A percentile compares a stretch with the other conserved stretches of the same genome.
Evolutionary conservation across 441 rosid species (phyloP).

Genomic region (Breynia disticha): DNA sequence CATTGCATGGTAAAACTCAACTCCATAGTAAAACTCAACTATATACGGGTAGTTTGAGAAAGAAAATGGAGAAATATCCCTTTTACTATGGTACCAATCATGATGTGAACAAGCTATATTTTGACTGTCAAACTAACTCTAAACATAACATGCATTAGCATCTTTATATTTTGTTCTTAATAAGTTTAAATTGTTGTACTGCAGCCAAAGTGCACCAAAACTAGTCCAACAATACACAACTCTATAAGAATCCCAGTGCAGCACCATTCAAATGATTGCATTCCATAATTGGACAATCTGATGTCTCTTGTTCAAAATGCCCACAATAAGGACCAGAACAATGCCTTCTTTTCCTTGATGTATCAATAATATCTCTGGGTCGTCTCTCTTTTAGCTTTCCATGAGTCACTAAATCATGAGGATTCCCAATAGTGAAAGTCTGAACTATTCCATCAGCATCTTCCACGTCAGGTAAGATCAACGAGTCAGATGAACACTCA

Average conservation of each 20-base stretch:
- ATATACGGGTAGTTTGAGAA: too few relatives aligned
- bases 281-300: conserved; percentile 38
- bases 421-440: conserved; percentile 24
- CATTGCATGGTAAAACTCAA: too few relatives aligned
- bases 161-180: too few relatives aligned
- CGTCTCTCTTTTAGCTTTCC: conserved; percentile 48
- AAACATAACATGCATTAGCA: too few relatives aligned
- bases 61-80: too few relatives aligned
- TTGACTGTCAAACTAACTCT: too few relatives aligned
- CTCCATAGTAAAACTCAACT: too few relatives aligned
- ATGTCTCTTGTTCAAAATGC: conserved; percentile 41
- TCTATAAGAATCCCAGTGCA: conserved; percentile 36
- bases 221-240: not conserved
- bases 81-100: too few relatives aligned
- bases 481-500: conserved; percentile 32
- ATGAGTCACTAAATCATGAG: conserved; percentile 24
- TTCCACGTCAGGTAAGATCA: conserved; percentile 41
- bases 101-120: too few relatives aligned
- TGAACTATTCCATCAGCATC: conserved; percentile 39
- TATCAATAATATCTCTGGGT: conserved; percentile 32
- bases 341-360: conserved; percentile 29
- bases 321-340: conserved; percentile 38
- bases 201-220: too few relatives aligned
- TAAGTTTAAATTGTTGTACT: too few relatives aligned
- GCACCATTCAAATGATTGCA: conserved; percentile 33